phyloP scores from a whole-genome alignment of 1,139 yeast species.

The Magnusiomyces suaveolens region DNA sequence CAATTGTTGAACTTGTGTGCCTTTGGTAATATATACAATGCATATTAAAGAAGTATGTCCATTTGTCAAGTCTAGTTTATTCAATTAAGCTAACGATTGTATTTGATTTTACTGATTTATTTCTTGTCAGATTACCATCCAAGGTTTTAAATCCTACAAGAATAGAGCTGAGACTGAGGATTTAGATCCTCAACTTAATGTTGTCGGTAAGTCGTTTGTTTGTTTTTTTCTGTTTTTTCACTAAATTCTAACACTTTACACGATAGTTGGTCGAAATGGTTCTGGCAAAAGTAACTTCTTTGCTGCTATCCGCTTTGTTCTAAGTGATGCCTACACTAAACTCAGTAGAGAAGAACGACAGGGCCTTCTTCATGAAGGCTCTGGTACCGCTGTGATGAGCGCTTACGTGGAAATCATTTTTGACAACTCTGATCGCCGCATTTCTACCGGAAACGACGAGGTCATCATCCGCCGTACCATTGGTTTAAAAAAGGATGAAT shows the following conservation, averaged over 20 bases:
- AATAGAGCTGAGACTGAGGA: slow-evolving; percentile 70
- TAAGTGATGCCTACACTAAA: slow-evolving; percentile 83
- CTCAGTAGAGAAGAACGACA: slow-evolving; percentile 85
- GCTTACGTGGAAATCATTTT: slow-evolving; percentile 87
- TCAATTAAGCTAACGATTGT: background rate
- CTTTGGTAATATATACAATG: too few species aligned
- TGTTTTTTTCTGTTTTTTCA: background rate
- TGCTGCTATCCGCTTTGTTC: slow-evolving; percentile 87
- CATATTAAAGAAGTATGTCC: slow-evolving; percentile 1
- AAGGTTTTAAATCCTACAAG: slow-evolving; percentile 91
- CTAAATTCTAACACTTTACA: background rate
- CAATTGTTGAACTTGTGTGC: too few species aligned
- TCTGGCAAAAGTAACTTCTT: slow-evolving; percentile 95
- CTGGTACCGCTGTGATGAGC: slow-evolving; percentile 76
- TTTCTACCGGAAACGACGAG: slow-evolving; percentile 61
- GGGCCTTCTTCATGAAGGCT: slow-evolving; percentile 70
- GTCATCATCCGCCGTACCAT: slow-evolving; percentile 76
- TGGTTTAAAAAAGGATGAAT: slow-evolving; percentile 84
- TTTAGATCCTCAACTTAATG: slow-evolving; percentile 75
- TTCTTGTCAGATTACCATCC: slow-evolving; percentile 48
- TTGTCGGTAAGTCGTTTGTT: slow-evolving; percentile 40
- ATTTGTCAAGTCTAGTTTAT: background rate
- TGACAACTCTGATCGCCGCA: slow-evolving; percentile 68
- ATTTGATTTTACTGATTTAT: background rate
- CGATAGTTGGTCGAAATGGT: slow-evolving; percentile 81